Percentiles rank a stretch among this genome's conserved stretches.
Conservation (phyloP, 129 eudicot species). For the sunflower (Helianthus annuus) region DNA sequence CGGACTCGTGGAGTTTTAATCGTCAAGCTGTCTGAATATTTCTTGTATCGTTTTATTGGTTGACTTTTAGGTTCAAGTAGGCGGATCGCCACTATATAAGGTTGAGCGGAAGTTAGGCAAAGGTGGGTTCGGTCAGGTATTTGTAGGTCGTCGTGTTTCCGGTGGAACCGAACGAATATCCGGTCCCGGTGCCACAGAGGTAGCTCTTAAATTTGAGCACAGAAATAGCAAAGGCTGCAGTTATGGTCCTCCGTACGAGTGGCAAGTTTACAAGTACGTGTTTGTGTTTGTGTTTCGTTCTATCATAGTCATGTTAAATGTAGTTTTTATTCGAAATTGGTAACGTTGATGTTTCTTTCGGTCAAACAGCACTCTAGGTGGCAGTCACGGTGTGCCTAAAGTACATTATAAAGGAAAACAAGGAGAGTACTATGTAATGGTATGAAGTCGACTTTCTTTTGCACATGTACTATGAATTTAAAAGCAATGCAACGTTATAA, state of each 20-base stretch:
- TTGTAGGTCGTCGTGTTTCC: constrained; percentile 73
- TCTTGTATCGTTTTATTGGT: constrained; percentile 7
- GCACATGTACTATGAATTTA: background rate
- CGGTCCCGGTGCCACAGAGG: constrained; percentile 79
- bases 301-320: background rate
- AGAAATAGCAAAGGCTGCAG: constrained; percentile 84
- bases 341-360: constrained; percentile 1
- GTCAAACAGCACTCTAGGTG: constrained; percentile 70
- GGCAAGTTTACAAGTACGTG: constrained; percentile 92
- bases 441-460: constrained; percentile 34
- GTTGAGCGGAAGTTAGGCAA: constrained; percentile 81
- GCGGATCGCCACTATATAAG: constrained; percentile 70
- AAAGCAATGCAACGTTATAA: constrained; percentile 33
- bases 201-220: constrained; percentile 84
- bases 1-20: background rate
- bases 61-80: constrained; percentile 70
- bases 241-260: constrained; percentile 89
- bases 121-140: constrained; percentile 88
- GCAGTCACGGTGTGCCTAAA: constrained; percentile 86
- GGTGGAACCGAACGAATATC: constrained; percentile 48
- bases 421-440: constrained; percentile 92
- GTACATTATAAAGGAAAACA: constrained; percentile 84
- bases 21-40: constrained; percentile 1
- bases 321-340: background rate
- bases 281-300: constrained; percentile 5